These are phyloP conservation scores for Calvatia gigantea DNA, from an alignment of 768 basidiomycete genomes.

Conservation along the genomic window DNA sequence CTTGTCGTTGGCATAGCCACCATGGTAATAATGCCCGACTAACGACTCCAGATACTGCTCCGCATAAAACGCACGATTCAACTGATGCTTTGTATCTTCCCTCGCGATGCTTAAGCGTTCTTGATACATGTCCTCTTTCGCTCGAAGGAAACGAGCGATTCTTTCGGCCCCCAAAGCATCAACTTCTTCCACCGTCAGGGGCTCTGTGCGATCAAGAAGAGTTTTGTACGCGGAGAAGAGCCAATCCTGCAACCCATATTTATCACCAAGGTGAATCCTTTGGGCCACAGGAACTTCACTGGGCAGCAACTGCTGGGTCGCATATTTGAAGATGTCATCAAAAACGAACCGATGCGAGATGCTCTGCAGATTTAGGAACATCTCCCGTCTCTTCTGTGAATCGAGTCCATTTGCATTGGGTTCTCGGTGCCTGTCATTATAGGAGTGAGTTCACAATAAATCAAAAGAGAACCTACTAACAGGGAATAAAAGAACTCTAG, in stretches of 20 bases:
- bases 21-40: background rate
- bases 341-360: slow-evolving; percentile 37
- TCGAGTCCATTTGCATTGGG: background rate
- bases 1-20: background rate
- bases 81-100: background rate
- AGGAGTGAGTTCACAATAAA: slow-evolving; percentile 28
- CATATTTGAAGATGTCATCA: slow-evolving; percentile 29
- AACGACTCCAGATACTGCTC: background rate
- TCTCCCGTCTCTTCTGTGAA: slow-evolving; percentile 11
- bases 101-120: background rate
- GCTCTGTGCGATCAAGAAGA: slow-evolving; percentile 30
- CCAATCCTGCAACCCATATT: slow-evolving; percentile 37
- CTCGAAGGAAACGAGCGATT: background rate
- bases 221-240: slow-evolving; percentile 32
- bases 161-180: slow-evolving; percentile 23
- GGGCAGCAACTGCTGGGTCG: slow-evolving; percentile 25
- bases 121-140: background rate
- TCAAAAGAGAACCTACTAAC: slow-evolving; percentile 21
- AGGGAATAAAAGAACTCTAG: slow-evolving; percentile 36
- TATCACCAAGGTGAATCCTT: slow-evolving; percentile 34
- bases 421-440: too few species aligned
- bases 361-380: slow-evolving; percentile 35
- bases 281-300: slow-evolving; percentile 21
- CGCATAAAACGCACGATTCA: background rate
- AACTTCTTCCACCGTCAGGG: slow-evolving; percentile 25